phyloP scores from a whole-genome alignment of 2,329 filamentous ascomycete species.

The Tolypocladium pustulatum region DNA sequence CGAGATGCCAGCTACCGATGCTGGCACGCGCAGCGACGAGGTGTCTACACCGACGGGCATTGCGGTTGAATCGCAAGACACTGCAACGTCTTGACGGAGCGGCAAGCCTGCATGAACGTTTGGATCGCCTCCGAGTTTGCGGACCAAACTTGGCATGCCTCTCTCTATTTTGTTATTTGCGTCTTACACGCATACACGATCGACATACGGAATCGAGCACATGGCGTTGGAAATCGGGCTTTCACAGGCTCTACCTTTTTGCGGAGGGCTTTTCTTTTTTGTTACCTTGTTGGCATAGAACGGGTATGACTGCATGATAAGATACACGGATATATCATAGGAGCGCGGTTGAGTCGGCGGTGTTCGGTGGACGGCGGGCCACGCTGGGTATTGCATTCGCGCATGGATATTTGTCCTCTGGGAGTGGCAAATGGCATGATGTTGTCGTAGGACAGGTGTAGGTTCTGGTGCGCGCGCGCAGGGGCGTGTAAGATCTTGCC shows the following conservation, averaged over 20 bases:
- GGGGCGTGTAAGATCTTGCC: neutral
- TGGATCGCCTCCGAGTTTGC: neutral
- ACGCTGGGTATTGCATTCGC: neutral
- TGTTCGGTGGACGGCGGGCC: neutral
- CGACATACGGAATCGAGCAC: neutral
- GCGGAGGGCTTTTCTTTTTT: neutral
- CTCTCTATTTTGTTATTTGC: neutral
- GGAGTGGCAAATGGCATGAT: neutral
- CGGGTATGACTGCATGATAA: neutral
- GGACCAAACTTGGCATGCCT: neutral
- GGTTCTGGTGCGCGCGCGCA: neutral
- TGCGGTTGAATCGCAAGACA: neutral
- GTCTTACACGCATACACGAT: neutral
- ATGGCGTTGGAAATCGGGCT: neutral
- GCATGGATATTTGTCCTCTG: neutral
- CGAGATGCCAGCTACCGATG: neutral
- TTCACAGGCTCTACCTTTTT: neutral
- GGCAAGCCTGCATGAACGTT: neutral
- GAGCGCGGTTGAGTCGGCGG: neutral
- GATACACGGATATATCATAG: neutral
- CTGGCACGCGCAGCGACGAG: neutral
- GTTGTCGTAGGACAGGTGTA: neutral
- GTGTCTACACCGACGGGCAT: neutral
- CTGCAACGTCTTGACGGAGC: neutral
- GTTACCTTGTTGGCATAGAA: neutral